Conservation (phyloP, 768 basidiomycete species). For the Sporobolomyces roseus region DNA sequence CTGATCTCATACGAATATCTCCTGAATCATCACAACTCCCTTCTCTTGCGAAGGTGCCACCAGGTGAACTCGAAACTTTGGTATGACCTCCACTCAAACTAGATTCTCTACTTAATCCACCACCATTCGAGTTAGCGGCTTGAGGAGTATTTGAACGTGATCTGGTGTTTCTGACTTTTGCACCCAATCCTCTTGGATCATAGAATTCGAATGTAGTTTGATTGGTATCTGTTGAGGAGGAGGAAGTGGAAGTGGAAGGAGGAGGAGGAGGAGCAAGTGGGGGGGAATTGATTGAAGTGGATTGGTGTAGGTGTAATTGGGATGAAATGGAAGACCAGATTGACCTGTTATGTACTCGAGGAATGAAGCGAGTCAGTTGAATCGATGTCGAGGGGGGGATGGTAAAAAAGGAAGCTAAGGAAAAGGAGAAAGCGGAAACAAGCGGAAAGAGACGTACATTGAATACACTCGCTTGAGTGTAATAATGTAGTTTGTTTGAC, state of each 20-base stretch:
- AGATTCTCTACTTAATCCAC: too few species aligned
- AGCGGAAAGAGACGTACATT: background rate
- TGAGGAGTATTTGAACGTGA: background rate
- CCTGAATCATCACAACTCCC: background rate
- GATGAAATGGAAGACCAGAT: background rate
- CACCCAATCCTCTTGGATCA: slow-evolving; percentile 3
- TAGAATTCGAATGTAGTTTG: slow-evolving; percentile 7
- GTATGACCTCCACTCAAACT: too few species aligned
- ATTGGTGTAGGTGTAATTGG: background rate
- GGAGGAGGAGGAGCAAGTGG: background rate
- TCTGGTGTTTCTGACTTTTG: slow-evolving; percentile 1
- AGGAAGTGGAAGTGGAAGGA: background rate
- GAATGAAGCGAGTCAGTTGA: too few species aligned
- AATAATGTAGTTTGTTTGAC: too few species aligned
- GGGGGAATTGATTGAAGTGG: background rate
- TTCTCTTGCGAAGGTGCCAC: background rate
- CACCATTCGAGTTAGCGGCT: background rate
- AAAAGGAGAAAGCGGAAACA: background rate
- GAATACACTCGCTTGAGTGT: background rate
- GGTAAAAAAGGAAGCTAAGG: background rate
- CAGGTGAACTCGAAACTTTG: background rate
- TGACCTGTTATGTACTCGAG: background rate
- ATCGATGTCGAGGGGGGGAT: background rate
- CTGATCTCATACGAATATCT: background rate
- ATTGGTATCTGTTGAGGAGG: background rate